These are phyloP conservation scores for Cucumis sativus DNA, from an alignment of 306 rosid genomes.

Conservation along the genomic window DNA sequence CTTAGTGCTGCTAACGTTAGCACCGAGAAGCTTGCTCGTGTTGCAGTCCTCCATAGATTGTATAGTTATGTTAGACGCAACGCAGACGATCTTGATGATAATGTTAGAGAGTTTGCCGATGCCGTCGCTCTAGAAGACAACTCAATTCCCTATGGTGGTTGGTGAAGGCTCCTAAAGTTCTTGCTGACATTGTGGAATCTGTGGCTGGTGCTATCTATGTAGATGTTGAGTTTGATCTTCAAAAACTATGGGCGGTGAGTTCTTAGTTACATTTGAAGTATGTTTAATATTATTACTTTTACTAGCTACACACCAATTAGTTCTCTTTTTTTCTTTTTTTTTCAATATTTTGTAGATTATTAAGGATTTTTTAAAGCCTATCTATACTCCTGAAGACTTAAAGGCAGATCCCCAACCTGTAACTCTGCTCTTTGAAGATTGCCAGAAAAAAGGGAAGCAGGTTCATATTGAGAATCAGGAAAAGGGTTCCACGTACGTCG, in stretches of 20 bases:
- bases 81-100: constrained; percentile 15
- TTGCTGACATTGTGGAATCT: constrained; percentile 79
- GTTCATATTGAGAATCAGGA: constrained; percentile 30
- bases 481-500: constrained; percentile 19
- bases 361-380: constrained; percentile 52
- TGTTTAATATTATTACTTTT: neutral
- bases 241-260: constrained; percentile 57
- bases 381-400: constrained; percentile 39
- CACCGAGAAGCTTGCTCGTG: constrained; percentile 84
- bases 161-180: constrained; percentile 74
- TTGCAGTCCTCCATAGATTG: constrained; percentile 38
- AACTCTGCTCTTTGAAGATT: constrained; percentile 38
- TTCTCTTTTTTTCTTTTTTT: neutral
- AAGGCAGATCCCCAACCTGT: constrained; percentile 55
- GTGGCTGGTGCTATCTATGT: constrained; percentile 57
- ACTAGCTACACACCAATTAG: neutral
- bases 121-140: constrained; percentile 26
- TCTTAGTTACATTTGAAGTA: neutral
- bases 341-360: constrained; percentile 26
- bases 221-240: constrained; percentile 40
- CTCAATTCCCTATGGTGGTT: constrained; percentile 29
- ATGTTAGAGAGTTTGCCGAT: constrained; percentile 37
- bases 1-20: constrained; percentile 61
- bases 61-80: constrained; percentile 30
- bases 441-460: constrained; percentile 55